These are phyloP conservation scores for Lathyrus aphaca DNA, from an alignment of 306 rosid species.

Conservation along the genomic window DNA sequence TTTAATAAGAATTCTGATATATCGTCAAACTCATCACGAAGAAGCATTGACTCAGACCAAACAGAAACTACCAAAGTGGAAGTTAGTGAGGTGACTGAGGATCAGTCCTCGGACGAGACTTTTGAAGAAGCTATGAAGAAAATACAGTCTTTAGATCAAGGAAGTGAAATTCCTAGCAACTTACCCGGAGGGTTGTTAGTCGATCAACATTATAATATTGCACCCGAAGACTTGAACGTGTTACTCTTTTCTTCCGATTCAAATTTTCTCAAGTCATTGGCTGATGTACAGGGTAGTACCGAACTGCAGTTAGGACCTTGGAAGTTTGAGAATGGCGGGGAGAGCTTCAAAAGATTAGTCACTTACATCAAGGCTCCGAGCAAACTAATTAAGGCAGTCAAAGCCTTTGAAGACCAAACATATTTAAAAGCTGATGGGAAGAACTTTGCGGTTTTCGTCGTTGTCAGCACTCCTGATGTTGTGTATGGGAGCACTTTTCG, in stretches of 20 bases:
- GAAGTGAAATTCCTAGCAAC: conserved; percentile 68
- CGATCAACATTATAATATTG: conserved; percentile 67
- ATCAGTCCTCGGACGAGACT: conserved; percentile 52
- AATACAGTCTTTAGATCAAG: conserved; percentile 69
- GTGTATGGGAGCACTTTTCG: conserved; percentile 80
- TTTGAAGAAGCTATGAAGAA: conserved; percentile 75
- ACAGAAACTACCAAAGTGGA: conserved; percentile 56
- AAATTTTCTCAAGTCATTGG: conserved; percentile 60
- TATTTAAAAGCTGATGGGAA: conserved; percentile 92
- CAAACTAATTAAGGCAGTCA: conserved; percentile 78
- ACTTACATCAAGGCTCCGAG: conserved; percentile 76
- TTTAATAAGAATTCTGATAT: conserved; percentile 68
- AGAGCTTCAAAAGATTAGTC: conserved; percentile 66
- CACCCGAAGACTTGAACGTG: conserved; percentile 71
- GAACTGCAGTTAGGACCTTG: conserved; percentile 76
- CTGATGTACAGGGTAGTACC: conserved; percentile 74
- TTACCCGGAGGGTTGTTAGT: conserved; percentile 81
- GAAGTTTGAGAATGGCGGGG: conserved; percentile 72
- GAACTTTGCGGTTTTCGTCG: conserved; percentile 66
- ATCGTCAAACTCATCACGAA: conserved; percentile 45
- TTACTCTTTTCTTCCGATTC: conserved; percentile 77
- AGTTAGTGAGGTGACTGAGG: conserved; percentile 56
- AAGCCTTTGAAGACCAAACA: conserved; percentile 80
- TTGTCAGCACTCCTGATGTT: conserved; percentile 84
- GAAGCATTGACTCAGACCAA: conserved; percentile 60